These are phyloP conservation scores for Adiantum capillusveneris DNA, from an alignment of 75 land plant genomes.

Conservation along the genomic window DNA sequence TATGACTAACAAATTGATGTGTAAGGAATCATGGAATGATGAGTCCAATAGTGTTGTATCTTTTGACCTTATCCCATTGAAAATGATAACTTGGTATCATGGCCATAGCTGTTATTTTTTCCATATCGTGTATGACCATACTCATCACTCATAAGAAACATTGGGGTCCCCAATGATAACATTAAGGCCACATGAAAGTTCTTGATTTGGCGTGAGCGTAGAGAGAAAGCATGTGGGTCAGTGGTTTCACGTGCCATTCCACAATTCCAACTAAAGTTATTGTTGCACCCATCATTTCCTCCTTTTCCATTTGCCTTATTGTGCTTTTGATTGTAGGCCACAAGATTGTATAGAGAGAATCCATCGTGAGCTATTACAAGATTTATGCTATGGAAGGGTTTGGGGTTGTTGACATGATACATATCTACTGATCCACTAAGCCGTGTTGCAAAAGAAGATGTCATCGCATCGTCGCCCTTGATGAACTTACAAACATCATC, in stretches of 20 bases:
- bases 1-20: too few relatives aligned
- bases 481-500: conserved; percentile 88
- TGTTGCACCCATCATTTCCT: conserved; percentile 88
- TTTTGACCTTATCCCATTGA: conserved; percentile 86
- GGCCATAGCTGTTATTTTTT: conserved; percentile 95
- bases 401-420: conserved; percentile 76
- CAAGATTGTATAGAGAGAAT: conserved; percentile 83
- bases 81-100: conserved; percentile 74
- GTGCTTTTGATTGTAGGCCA: conserved; percentile 88
- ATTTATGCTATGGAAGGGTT: conserved; percentile 85
- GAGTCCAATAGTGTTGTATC: too few relatives aligned
- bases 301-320: conserved; percentile 90
- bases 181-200: conserved; percentile 90
- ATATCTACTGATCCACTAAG: conserved; percentile 87
- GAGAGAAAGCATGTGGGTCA: conserved; percentile 42
- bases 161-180: conserved; percentile 94
- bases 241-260: conserved; percentile 84
- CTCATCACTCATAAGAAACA: conserved; percentile 99
- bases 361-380: conserved; percentile 99
- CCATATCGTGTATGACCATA: conserved; percentile 94
- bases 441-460: too few relatives aligned
- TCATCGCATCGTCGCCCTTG: too few relatives aligned
- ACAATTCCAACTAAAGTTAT: conserved; percentile 95
- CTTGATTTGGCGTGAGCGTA: conserved; percentile 87
- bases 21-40: too few relatives aligned